Conservation (phyloP, 345 rosid genomes). For the Brassica cretica region DNA sequence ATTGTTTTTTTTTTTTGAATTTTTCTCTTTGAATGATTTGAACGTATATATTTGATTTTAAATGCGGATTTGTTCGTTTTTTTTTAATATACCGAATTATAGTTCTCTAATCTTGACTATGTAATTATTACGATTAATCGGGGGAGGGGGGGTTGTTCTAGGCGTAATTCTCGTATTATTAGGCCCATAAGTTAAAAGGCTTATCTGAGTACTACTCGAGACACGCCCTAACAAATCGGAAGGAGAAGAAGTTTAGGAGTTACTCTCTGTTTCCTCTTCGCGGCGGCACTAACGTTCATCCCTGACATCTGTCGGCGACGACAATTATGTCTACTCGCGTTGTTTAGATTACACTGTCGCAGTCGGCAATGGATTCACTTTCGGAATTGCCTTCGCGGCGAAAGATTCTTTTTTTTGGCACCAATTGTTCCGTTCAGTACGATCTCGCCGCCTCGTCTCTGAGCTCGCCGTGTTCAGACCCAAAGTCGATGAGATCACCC, state of each 20-base stretch:
- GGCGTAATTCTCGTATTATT: too few relatives aligned
- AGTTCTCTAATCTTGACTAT: too few relatives aligned
- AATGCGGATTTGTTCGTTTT: too few relatives aligned
- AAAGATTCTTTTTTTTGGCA: slow-evolving; percentile 46
- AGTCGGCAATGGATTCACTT: slow-evolving; percentile 75
- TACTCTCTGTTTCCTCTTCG: slow-evolving; percentile 34
- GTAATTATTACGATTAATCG: too few relatives aligned
- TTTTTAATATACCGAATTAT: too few relatives aligned
- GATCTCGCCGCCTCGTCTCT: slow-evolving; percentile 51
- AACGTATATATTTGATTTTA: too few relatives aligned
- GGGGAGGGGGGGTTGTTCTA: too few relatives aligned
- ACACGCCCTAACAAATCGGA: slow-evolving; percentile 23
- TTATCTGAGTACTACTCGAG: slow-evolving; percentile 12
- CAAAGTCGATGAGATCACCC: slow-evolving; percentile 97
- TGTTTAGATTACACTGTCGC: slow-evolving; percentile 69
- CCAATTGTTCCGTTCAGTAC: slow-evolving; percentile 47
- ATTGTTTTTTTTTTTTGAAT: too few relatives aligned
- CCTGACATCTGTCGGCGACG: slow-evolving; percentile 45
- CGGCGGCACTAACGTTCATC: slow-evolving; percentile 43
- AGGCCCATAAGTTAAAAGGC: slow-evolving; percentile 24
- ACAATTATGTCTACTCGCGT: slow-evolving; percentile 62
- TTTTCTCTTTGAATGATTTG: too few relatives aligned
- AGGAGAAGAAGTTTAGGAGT: not conserved
- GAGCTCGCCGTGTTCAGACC: slow-evolving; percentile 86
- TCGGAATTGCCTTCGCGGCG: slow-evolving; percentile 74